These are phyloP conservation scores for Astrothelium subdiscretum DNA, from an alignment of 495 filamentous ascomycete species.

Conservation along the genomic window DNA sequence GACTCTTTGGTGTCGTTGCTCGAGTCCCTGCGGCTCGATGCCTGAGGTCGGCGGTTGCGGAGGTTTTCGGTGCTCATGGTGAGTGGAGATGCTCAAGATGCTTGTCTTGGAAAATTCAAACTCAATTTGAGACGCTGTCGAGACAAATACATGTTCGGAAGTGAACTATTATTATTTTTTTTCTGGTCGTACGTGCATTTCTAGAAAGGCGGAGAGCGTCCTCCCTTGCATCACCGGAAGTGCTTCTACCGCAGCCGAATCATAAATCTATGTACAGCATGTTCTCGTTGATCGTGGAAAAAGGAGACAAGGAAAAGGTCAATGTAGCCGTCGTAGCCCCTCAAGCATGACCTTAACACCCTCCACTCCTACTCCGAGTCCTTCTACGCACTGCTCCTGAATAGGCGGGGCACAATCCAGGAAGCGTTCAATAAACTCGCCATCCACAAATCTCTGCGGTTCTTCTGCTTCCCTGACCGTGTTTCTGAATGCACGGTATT, in stretches of 20 bases:
- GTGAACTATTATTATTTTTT: no score
- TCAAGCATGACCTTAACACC: constrained; percentile 55
- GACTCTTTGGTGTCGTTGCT: background rate
- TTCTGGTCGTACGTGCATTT: no score
- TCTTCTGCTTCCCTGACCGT: constrained; percentile 57
- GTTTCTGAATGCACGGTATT: constrained; percentile 68
- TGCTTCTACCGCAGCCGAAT: background rate
- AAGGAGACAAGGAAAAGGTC: no score
- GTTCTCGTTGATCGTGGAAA: no score
- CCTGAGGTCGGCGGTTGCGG: background rate
- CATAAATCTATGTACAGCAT: no score
- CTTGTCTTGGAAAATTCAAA: no score
- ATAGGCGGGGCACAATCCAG: constrained; percentile 50
- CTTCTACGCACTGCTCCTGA: constrained; percentile 52
- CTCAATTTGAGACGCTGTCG: no score
- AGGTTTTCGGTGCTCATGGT: background rate
- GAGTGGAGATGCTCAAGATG: background rate
- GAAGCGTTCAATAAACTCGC: constrained; percentile 80
- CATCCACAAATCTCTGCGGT: constrained; percentile 83
- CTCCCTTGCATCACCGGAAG: background rate
- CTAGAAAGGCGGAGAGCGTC: background rate
- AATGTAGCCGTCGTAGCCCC: constrained; percentile 33
- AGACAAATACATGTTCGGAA: no score
- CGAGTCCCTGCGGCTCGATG: background rate
- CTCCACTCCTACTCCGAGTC: constrained; percentile 39